Evolutionary conservation across 1,139 yeast genomes (phyloP).

Genomic region (Petasospora fabianii): DNA sequence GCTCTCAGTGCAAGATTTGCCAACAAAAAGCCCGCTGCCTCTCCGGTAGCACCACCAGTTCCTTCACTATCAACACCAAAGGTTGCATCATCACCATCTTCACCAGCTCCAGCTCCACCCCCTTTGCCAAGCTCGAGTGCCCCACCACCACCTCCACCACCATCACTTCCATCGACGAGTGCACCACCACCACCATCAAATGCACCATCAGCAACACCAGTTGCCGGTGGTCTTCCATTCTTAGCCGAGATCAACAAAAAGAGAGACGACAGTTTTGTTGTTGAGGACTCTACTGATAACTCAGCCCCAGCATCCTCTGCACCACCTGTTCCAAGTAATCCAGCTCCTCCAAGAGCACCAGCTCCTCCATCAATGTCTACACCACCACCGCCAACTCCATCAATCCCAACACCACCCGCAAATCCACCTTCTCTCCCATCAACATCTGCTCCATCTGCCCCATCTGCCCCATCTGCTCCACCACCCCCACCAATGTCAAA

Average conservation of each 20-base stretch:
- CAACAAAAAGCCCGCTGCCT: conserved; percentile 22
- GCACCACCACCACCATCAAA: conserved; percentile 6
- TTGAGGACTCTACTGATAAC: conserved; percentile 28
- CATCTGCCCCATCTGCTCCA: conserved; percentile 16
- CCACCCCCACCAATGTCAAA: conserved; percentile 15
- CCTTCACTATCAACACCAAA: conserved; percentile 9
- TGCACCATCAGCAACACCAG: conserved; percentile 20
- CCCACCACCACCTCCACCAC: conserved; percentile 25
- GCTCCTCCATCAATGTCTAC: conserved; percentile 23
- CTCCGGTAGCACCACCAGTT: conserved; percentile 22
- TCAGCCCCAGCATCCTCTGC: conserved; percentile 15
- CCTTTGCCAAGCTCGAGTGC: conserved; percentile 20
- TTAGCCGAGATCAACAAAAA: conserved; percentile 46
- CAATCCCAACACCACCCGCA: conserved; percentile 22
- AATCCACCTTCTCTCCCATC: conserved; percentile 24
- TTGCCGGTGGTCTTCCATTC: conserved; percentile 39
- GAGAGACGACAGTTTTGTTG: conserved; percentile 41
- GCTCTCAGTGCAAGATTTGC: conserved; percentile 24
- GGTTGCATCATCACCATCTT: conserved; percentile 21
- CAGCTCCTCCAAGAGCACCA: conserved; percentile 27
- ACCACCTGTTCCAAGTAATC: conserved; percentile 2
- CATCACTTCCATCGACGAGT: conserved; percentile 18
- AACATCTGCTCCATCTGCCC: conserved; percentile 20
- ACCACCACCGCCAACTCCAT: conserved; percentile 31
- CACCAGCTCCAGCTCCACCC: conserved; percentile 28